Conservation (phyloP, 768 basidiomycete genomes). For the Cystobasidium onofrii region DNA sequence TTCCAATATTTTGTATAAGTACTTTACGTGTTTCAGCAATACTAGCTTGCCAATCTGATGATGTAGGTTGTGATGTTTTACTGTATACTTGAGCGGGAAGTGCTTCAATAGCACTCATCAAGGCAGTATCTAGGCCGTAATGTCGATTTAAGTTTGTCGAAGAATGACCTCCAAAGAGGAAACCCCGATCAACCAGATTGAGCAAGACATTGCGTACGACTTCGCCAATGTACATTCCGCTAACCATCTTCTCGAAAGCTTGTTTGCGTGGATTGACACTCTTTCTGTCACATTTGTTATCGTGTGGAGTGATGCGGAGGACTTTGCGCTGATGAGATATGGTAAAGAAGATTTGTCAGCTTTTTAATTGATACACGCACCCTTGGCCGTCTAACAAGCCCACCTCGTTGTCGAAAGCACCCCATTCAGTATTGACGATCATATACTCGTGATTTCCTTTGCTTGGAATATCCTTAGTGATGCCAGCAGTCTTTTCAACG, state of each 20-base stretch:
- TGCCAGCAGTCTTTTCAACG: constrained; percentile 74
- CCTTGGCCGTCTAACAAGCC: constrained; percentile 43
- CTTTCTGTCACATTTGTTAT: constrained; percentile 82
- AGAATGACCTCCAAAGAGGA: constrained; percentile 70
- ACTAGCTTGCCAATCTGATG: constrained; percentile 30
- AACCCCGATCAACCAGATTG: constrained; percentile 52
- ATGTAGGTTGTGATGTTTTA: constrained; percentile 12
- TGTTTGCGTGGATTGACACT: constrained; percentile 83
- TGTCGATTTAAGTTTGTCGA: constrained; percentile 69
- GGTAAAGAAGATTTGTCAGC: constrained; percentile 1
- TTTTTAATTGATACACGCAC: constrained; percentile 28
- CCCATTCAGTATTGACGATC: constrained; percentile 96
- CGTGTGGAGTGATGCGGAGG: constrained; percentile 79
- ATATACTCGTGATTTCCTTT: constrained; percentile 53
- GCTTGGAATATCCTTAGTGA: constrained; percentile 53
- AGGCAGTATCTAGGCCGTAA: constrained; percentile 88
- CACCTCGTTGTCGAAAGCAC: constrained; percentile 89
- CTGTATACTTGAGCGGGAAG: constrained; percentile 34
- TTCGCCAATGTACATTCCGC: constrained; percentile 98
- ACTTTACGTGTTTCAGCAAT: constrained; percentile 48
- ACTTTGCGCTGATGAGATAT: constrained; percentile 57
- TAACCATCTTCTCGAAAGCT: constrained; percentile 96
- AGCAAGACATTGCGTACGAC: constrained; percentile 76
- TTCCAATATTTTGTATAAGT: constrained; percentile 58
- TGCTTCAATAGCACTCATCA: constrained; percentile 42